Evolutionary conservation across 306 rosid genomes (phyloP).

Genomic region (Purshia tridentata): DNA sequence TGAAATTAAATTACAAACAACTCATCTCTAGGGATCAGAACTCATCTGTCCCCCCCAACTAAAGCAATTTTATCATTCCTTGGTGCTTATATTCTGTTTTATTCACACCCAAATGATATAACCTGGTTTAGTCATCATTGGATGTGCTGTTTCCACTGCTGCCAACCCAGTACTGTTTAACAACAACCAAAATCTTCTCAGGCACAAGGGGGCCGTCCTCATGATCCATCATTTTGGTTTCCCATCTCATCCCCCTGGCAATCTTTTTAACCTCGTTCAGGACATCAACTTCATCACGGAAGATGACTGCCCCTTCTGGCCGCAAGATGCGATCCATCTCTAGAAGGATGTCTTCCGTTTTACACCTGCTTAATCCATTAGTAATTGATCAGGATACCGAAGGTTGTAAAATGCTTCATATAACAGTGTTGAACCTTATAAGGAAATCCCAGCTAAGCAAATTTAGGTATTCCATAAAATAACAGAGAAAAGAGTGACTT

Average conservation of each 20-base stretch:
- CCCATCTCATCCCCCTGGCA: conserved; percentile 88
- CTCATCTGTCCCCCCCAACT: conserved; percentile 11
- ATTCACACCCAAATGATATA: background rate
- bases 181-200: conserved; percentile 74
- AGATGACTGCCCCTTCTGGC: conserved; percentile 76
- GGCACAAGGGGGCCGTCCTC: conserved; percentile 93
- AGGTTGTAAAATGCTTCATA: background rate
- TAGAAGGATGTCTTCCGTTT: conserved; percentile 75
- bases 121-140: conserved; percentile 25
- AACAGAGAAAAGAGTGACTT: background rate
- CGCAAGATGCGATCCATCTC: conserved; percentile 94
- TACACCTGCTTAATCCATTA: conserved; percentile 50
- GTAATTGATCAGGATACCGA: background rate
- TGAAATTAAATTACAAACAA: conserved; percentile 5
- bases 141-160: conserved; percentile 46
- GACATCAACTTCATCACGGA: conserved; percentile 81
- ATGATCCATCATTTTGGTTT: conserved; percentile 78
- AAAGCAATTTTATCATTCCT: conserved; percentile 10
- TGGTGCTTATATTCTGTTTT: conserved; percentile 8
- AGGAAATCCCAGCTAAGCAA: background rate
- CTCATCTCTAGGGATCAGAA: conserved; percentile 13
- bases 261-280: conserved; percentile 71
- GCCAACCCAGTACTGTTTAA: conserved; percentile 82
- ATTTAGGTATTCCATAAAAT: background rate
- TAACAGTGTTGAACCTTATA: background rate